phyloP scores from a whole-genome alignment of 345 rosid species.

The Stellera chamaejasme region DNA sequence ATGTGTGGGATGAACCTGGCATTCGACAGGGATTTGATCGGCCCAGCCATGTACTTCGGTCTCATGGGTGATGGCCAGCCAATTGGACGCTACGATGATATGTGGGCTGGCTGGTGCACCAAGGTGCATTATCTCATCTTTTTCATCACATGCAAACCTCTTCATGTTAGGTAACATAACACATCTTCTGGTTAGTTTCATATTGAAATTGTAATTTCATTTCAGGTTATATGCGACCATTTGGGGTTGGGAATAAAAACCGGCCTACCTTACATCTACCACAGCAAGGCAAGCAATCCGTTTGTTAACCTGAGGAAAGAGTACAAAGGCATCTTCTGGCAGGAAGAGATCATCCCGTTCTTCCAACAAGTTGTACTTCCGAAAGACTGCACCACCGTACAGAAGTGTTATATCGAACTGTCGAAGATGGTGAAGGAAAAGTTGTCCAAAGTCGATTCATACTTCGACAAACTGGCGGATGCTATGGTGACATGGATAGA shows the following conservation, averaged over 20 bases:
- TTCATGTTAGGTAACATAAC: too few species aligned
- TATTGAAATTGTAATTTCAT: too few species aligned
- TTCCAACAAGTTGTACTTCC: slow-evolving; percentile 25
- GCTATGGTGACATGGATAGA: slow-evolving; percentile 35
- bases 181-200: too few species aligned
- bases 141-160: not conserved
- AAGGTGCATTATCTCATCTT: slow-evolving; percentile 10
- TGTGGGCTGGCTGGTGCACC: slow-evolving; percentile 40
- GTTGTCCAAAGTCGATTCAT: slow-evolving; percentile 20
- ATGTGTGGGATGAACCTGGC: slow-evolving; percentile 38
- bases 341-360: slow-evolving; percentile 32
- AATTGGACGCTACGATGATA: slow-evolving; percentile 31
- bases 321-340: slow-evolving; percentile 32
- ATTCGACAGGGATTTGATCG: slow-evolving; percentile 24
- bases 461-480: slow-evolving; percentile 27
- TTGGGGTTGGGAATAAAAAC: slow-evolving; percentile 23
- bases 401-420: slow-evolving; percentile 25
- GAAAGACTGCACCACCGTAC: slow-evolving; percentile 26
- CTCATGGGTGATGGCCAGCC: slow-evolving; percentile 37
- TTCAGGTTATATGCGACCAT: slow-evolving; percentile 30
- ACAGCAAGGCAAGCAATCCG: slow-evolving; percentile 29
- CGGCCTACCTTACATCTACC: slow-evolving; percentile 28
- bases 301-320: slow-evolving; percentile 31
- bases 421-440: slow-evolving; percentile 25
- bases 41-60: slow-evolving; percentile 35